Percentiles rank a stretch among this genome's conserved stretches.
These are phyloP conservation scores for Ilyonectria robusta DNA, from an alignment of 2,329 filamentous ascomycete species.

Conservation along the genomic window DNA sequence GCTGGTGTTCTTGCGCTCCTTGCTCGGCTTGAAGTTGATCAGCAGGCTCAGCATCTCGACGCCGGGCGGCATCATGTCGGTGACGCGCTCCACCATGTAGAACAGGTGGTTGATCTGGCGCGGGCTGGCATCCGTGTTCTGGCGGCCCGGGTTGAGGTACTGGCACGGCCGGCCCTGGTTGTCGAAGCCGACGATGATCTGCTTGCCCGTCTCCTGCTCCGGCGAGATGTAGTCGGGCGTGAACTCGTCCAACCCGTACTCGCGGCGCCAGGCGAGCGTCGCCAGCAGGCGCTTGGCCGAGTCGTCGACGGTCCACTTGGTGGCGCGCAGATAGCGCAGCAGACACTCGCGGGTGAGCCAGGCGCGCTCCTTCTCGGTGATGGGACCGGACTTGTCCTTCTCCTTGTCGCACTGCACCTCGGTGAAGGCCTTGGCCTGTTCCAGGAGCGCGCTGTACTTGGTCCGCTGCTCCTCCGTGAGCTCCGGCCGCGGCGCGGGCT, in stretches of 20 bases:
- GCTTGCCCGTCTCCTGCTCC: conserved; percentile 98
- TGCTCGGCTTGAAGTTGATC: conserved; percentile 91
- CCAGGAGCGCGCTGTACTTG: conserved; percentile 86
- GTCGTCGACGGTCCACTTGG: conserved; percentile 87
- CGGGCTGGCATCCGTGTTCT: conserved; percentile 91
- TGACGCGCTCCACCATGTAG: conserved; percentile 92
- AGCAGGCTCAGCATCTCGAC: conserved; percentile 90
- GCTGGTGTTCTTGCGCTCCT: conserved; percentile 78
- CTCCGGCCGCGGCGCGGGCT: conserved; percentile 67
- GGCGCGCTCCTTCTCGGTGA: conserved; percentile 85
- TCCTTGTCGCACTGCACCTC: conserved; percentile 71
- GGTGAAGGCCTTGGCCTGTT: conserved; percentile 78
- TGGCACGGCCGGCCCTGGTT: conserved; percentile 87
- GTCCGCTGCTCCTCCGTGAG: conserved; percentile 83
- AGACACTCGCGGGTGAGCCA: conserved; percentile 95
- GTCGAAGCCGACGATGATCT: conserved; percentile 90
- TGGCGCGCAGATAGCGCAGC: conserved; percentile 91
- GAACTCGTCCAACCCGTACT: conserved; percentile 86
- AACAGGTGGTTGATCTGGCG: conserved; percentile 94
- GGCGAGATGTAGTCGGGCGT: conserved; percentile 90
- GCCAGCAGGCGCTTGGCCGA: conserved; percentile 84
- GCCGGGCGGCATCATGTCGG: conserved; percentile 88
- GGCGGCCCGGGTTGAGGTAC: conserved; percentile 89
- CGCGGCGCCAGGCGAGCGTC: conserved; percentile 89
- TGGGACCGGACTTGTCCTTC: conserved; percentile 71